Conservation (phyloP, 768 basidiomycete genomes). For the Sutorius australiensis region DNA sequence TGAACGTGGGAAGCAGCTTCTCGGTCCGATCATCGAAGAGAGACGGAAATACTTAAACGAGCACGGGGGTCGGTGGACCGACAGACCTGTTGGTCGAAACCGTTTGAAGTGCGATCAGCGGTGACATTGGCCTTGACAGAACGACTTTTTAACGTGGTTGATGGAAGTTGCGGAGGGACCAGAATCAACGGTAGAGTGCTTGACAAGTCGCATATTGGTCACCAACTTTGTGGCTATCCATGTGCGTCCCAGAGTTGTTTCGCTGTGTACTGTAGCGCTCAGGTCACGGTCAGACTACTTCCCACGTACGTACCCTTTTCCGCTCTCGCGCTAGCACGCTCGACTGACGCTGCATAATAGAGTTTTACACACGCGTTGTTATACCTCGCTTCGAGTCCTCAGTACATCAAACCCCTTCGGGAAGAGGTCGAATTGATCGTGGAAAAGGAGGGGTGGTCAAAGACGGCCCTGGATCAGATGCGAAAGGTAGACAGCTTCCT, state of each 20-base stretch:
- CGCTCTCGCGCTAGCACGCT: not conserved
- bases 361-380: conserved; percentile 26
- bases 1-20: not conserved
- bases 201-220: not conserved
- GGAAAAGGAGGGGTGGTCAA: conserved; percentile 7
- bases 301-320: not conserved
- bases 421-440: conserved; percentile 12
- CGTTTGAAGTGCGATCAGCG: not conserved
- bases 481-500: conserved; percentile 39
- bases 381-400: conserved; percentile 34
- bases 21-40: not conserved
- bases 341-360: conserved; percentile 14
- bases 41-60: not conserved
- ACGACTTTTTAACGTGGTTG: not conserved
- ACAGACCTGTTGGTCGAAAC: not conserved
- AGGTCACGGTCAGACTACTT: not conserved
- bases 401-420: conserved; percentile 33
- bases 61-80: not conserved
- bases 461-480: conserved; percentile 22
- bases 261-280: not conserved
- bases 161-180: not conserved
- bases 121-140: not conserved
- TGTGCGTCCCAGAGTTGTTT: not conserved
- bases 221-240: not conserved
- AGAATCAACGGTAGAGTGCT: not conserved